Evolutionary conservation across 345 rosid genomes (phyloP).

Genomic region (Cardiospermum halicacabum): DNA sequence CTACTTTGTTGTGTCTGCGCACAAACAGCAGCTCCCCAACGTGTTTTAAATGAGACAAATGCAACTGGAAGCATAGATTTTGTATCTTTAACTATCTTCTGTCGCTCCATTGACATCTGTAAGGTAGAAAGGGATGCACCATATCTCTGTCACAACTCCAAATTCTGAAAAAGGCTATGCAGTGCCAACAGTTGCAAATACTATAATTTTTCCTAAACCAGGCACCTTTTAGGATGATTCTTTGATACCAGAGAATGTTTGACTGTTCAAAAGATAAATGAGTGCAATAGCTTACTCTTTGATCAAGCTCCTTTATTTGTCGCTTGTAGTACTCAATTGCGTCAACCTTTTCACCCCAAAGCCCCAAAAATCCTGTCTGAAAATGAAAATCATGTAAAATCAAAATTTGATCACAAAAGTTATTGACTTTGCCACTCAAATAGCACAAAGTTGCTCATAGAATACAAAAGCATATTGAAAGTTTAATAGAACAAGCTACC

Average conservation of each 20-base stretch:
- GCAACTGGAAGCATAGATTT: conserved; percentile 73
- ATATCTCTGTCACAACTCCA: conserved; percentile 3
- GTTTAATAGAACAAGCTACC: conserved; percentile 31
- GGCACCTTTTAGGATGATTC: not conserved
- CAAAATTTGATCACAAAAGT: conserved; percentile 6
- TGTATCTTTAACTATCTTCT: conserved; percentile 62
- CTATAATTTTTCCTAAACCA: not conserved
- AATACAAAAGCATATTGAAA: not conserved
- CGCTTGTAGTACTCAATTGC: conserved; percentile 76
- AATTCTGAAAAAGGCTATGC: not conserved
- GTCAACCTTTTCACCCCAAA: conserved; percentile 76
- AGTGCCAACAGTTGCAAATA: not conserved
- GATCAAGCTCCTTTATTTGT: conserved; percentile 50
- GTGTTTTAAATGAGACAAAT: conserved; percentile 85
- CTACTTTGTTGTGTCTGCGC: conserved; percentile 97
- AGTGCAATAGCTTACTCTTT: conserved; percentile 40
- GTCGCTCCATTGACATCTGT: conserved; percentile 77
- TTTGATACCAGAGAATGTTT: not conserved
- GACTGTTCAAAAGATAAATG: not conserved
- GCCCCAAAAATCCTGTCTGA: conserved; percentile 87
- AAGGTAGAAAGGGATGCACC: conserved; percentile 6
- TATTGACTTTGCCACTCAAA: not conserved
- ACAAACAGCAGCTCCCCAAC: conserved; percentile 99
- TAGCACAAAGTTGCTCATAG: not conserved
- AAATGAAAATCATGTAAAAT: conserved; percentile 16